Evolutionary conservation across 768 basidiomycete species (phyloP).

Genomic region (Panaeolus cyanescens): DNA sequence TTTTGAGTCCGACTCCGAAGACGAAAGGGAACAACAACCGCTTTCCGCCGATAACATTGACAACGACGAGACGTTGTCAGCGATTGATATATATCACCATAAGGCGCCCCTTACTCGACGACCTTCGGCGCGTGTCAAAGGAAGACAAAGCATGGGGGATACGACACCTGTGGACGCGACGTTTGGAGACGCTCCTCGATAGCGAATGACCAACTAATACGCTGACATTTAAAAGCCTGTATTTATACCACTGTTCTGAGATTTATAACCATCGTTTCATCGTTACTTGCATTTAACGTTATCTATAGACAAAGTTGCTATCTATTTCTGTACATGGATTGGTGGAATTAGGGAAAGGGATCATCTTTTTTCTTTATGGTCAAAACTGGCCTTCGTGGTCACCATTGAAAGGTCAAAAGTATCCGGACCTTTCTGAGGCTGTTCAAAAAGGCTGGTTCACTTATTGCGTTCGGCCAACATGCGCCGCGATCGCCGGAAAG

Average conservation of each 20-base stretch:
- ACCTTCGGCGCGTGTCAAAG: slow-evolving; percentile 59
- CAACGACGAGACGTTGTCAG: slow-evolving; percentile 35
- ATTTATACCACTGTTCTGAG: background rate
- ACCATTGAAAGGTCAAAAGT: too few relatives aligned
- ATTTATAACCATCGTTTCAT: background rate
- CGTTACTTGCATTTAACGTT: background rate
- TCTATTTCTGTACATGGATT: background rate
- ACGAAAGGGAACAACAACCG: slow-evolving; percentile 30
- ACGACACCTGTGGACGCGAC: slow-evolving; percentile 37
- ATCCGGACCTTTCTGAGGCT: too few relatives aligned
- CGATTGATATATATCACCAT: slow-evolving; percentile 39
- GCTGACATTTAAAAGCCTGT: background rate
- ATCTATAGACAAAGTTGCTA: too few relatives aligned
- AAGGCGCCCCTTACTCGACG: slow-evolving; percentile 69
- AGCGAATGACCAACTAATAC: background rate
- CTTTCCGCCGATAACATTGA: slow-evolving; percentile 29
- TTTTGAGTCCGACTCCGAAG: slow-evolving; percentile 39
- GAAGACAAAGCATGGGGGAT: slow-evolving; percentile 50
- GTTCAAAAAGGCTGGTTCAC: background rate
- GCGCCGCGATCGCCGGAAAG: background rate
- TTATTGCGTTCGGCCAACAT: background rate
- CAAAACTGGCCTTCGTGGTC: too few relatives aligned
- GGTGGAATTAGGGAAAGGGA: background rate
- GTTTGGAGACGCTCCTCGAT: slow-evolving; percentile 7
- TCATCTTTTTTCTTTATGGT: background rate